phyloP scores from a whole-genome alignment of 1,284 basidiomycete genomes.

The Pascua guehoae region DNA sequence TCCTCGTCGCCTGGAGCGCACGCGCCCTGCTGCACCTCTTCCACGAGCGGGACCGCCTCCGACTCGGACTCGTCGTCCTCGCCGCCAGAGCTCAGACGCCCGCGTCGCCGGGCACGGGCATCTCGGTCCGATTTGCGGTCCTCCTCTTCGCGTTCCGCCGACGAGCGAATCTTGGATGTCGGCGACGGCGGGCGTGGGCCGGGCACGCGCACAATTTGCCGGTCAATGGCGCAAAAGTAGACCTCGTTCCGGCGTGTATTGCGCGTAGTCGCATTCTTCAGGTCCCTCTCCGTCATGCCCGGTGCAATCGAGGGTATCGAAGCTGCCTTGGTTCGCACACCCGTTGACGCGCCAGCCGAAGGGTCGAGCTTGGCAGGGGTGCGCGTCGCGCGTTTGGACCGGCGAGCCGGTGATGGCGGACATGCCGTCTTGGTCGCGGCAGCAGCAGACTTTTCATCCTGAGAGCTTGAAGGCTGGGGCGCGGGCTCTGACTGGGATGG shows the following conservation, averaged over 20 bases:
- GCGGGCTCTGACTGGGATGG: too few relatives aligned
- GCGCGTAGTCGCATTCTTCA: slow-evolving; percentile 35
- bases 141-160: slow-evolving; percentile 66
- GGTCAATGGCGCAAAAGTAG: slow-evolving; percentile 46
- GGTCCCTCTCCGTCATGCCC: slow-evolving; percentile 41
- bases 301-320: slow-evolving; percentile 19
- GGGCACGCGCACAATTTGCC: slow-evolving; percentile 60
- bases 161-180: slow-evolving; percentile 66
- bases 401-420: neutral
- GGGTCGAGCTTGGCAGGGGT: slow-evolving; percentile 11
- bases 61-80: slow-evolving; percentile 35
- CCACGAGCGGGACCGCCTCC: slow-evolving; percentile 22
- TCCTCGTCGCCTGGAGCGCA: slow-evolving; percentile 61
- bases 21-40: slow-evolving; percentile 10
- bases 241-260: slow-evolving; percentile 46
- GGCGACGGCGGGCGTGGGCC: slow-evolving; percentile 74
- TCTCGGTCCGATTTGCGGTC: slow-evolving; percentile 60
- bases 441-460: neutral
- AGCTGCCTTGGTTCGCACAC: neutral
- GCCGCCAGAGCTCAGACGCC: slow-evolving; percentile 53
- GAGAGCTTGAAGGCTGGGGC: too few relatives aligned
- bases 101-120: slow-evolving; percentile 64
- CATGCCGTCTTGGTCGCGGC: neutral
- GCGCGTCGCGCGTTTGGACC: slow-evolving; percentile 3
- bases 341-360: slow-evolving; percentile 2